Evolutionary conservation across 129 eudicot species (phyloP).

Genomic region (Flaveria sonorensis): DNA sequence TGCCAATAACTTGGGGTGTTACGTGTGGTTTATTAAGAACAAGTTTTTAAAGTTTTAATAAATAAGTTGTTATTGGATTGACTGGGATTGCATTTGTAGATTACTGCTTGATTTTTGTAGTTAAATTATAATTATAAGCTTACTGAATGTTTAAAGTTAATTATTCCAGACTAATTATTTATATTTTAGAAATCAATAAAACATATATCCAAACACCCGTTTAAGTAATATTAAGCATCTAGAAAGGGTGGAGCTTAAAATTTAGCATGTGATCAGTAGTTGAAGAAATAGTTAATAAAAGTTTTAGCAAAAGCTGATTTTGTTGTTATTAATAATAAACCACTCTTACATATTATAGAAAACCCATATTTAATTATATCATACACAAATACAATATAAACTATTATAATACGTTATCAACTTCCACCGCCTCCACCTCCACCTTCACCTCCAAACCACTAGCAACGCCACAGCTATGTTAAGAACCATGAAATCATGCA

Average conservation of each 20-base stretch:
- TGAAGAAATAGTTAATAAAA: not conserved
- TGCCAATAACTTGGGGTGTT: no score
- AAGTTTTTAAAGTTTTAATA: no score
- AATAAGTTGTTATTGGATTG: no score
- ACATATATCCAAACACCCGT: not conserved
- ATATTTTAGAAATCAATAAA: no score
- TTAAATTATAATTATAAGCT: no score
- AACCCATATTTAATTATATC: not conserved
- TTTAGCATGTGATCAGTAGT: not conserved
- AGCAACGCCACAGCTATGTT: not conserved
- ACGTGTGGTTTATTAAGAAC: no score
- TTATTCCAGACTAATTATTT: no score
- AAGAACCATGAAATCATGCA: not conserved
- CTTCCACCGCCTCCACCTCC: not conserved
- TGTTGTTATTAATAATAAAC: no score
- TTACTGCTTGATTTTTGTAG: no score
- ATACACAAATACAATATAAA: no score
- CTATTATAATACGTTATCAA: not conserved
- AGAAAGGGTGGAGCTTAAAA: not conserved
- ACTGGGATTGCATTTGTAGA: no score
- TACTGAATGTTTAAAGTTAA: no score
- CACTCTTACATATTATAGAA: not conserved
- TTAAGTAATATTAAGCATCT: not conserved
- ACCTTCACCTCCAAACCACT: not conserved
- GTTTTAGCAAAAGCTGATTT: not conserved